phyloP scores from a whole-genome alignment of 2,329 filamentous ascomycete genomes.

The Cladosporium sp. region DNA sequence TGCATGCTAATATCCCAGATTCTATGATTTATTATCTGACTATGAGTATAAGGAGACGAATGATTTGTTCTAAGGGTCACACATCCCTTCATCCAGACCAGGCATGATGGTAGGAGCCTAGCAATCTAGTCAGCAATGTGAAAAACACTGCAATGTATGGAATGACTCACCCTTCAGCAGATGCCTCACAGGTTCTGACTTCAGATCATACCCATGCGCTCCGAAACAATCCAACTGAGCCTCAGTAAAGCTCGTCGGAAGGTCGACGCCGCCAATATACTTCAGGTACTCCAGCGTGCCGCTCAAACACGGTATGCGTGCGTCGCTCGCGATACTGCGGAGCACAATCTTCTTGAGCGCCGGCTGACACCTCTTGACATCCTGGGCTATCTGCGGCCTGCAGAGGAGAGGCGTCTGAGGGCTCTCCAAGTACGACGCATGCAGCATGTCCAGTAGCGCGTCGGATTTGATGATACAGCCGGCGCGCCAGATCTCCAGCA shows the following conservation, averaged over 20 bases:
- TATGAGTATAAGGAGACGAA: too few species aligned
- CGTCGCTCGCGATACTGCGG: conserved; percentile 43
- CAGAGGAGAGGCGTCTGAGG: background rate
- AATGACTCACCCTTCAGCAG: conserved; percentile 36
- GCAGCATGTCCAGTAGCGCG: conserved; percentile 47
- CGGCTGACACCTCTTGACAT: conserved; percentile 40
- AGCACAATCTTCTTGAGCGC: conserved; percentile 46
- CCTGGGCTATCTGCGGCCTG: conserved; percentile 36
- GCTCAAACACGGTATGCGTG: conserved; percentile 47
- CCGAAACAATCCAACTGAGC: conserved; percentile 57
- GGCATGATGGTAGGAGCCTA: conserved; percentile 44
- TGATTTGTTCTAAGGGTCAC: too few species aligned
- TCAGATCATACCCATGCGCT: conserved; percentile 49
- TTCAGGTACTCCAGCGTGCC: conserved; percentile 54
- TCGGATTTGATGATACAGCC: conserved; percentile 57
- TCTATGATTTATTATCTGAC: too few species aligned
- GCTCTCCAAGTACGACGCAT: conserved; percentile 21
- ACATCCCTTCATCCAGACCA: conserved; percentile 31
- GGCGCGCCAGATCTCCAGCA: conserved; percentile 49
- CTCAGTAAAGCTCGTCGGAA: conserved; percentile 56
- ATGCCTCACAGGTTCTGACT: conserved; percentile 40
- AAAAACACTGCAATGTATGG: background rate
- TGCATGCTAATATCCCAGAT: too few species aligned
- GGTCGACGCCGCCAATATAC: conserved; percentile 44
- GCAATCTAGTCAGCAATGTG: background rate